These are phyloP conservation scores for Colletotrichum siamense DNA, from an alignment of 2,329 filamentous ascomycete genomes.

Conservation along the genomic window DNA sequence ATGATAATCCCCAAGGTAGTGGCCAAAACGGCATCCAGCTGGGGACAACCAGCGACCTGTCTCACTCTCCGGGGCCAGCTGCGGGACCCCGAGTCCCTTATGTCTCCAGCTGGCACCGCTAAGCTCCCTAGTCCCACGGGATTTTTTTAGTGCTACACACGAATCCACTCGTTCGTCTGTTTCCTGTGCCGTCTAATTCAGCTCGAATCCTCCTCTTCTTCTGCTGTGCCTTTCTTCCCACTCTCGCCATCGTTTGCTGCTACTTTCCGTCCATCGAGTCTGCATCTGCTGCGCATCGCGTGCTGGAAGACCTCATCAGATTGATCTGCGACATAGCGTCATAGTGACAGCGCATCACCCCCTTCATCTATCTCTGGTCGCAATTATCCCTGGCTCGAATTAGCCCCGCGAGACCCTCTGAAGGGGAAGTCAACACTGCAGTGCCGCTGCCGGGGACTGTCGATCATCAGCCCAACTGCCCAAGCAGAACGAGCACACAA, in stretches of 20 bases:
- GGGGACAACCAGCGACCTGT: neutral
- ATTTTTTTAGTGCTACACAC: conserved; percentile 1
- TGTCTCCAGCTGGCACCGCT: conserved; percentile 4
- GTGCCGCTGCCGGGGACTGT: neutral
- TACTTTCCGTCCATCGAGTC: neutral
- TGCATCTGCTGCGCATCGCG: neutral
- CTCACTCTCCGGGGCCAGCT: neutral
- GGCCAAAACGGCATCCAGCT: neutral
- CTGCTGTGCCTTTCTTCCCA: neutral
- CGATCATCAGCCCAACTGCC: conserved; percentile 11
- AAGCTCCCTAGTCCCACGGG: neutral
- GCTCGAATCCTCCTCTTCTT: neutral
- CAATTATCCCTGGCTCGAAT: conserved; percentile 9
- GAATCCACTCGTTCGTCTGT: conserved; percentile 13
- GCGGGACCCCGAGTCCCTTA: conserved; percentile 1
- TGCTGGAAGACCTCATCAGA: neutral
- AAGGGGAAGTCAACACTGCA: neutral
- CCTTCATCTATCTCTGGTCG: conserved; percentile 16
- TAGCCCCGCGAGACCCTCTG: conserved; percentile 18
- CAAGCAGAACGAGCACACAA: neutral
- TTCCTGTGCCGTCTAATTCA: neutral
- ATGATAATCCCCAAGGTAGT: neutral
- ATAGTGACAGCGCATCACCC: conserved; percentile 19
- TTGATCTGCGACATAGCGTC: conserved; percentile 5
- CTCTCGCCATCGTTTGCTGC: neutral